Evolutionary conservation across 352 stramenopile species (phyloP), one percentile per base, ranked within the genome.

Genomic region (Peronosclerospora sorghi): DNA sequence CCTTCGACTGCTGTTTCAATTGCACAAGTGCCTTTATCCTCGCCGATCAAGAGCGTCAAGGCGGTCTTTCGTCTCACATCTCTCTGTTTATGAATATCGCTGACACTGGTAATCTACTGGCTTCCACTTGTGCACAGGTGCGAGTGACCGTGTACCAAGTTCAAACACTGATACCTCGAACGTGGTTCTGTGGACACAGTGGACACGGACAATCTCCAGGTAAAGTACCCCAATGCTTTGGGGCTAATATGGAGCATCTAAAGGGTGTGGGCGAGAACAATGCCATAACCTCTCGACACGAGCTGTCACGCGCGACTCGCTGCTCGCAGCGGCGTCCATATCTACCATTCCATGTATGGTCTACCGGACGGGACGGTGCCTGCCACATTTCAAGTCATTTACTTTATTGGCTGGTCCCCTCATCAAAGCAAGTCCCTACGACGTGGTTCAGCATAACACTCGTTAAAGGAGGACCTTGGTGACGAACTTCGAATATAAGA

Each of bases 351-450:
- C 34, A 89, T 96, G 70, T 95, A 93, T 51, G 86, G 72, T 14
- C 74, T 93, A 35, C 50, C 74, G 21, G 81, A 95, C 45, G 86
- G 83, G 6, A 77, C 75, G 2, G 76, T 99, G 10, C 78, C 90
- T n/a, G 94, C 92, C 8, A 97, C 93, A 0, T 97, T 97, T 47
- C 89, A 98, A 64, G 68, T 93, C 21, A 96, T 98, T 28, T 99
- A 97, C 73, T 95, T 97, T 48, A 98, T 99, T 64, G 96, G 95
- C 32, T 99, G 95, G 95, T 94, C 89, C 30, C 93, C 94, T 8
- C 83, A 98, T 65, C 73, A 83, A 95, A 99, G 65, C 94, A 73
- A 96, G 55, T 93, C 96, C 0, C 63, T 93, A 53, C 69, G 68
- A 36, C 75, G 85, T 6, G 87, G 86, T 14, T 76, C 76, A 0